Conservation (phyloP, 805 yeast genomes). For the Starmerella tilneyi region DNA sequence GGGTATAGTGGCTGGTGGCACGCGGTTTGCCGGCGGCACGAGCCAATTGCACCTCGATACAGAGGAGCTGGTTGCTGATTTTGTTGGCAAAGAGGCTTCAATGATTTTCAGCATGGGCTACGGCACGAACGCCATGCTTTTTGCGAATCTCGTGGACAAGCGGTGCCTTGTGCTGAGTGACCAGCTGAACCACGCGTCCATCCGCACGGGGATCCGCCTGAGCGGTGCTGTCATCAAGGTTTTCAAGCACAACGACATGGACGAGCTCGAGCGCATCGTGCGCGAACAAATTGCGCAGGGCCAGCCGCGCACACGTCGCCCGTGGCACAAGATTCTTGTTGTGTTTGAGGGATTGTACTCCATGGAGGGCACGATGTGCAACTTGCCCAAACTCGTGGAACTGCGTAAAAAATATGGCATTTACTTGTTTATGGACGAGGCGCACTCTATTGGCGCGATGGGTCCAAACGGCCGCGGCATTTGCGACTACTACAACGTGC, state of each 20-base stretch:
- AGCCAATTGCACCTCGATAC: conserved; percentile 62
- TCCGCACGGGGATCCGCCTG: conserved; percentile 85
- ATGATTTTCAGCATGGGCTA: conserved; percentile 87
- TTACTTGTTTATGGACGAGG: conserved; percentile 88
- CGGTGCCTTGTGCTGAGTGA: conserved; percentile 88
- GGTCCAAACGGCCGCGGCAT: conserved; percentile 92
- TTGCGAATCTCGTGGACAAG: conserved; percentile 71
- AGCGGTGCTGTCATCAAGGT: conserved; percentile 90
- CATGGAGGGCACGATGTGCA: conserved; percentile 65
- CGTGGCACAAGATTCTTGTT: conserved; percentile 71
- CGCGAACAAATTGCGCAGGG: conserved; percentile 86
- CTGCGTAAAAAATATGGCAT: conserved; percentile 77
- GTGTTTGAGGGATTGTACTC: conserved; percentile 89
- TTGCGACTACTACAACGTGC: conserved; percentile 80
- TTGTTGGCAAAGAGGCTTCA: conserved; percentile 84
- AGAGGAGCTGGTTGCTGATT: conserved; percentile 68
- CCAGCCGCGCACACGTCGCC: conserved; percentile 89
- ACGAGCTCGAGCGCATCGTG: conserved; percentile 58
- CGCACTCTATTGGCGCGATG: conserved; percentile 97
- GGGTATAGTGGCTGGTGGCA: conserved; percentile 72
- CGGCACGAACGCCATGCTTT: conserved; percentile 85
- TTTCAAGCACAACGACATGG: conserved; percentile 86
- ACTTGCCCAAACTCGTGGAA: conserved; percentile 63
- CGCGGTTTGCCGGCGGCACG: conserved; percentile 66
- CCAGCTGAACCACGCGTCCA: conserved; percentile 89